A percentile compares a stretch with the other conserved stretches of the same genome.
Conservation (phyloP, 495 filamentous ascomycete species). For the Parathielavia appendiculata region DNA sequence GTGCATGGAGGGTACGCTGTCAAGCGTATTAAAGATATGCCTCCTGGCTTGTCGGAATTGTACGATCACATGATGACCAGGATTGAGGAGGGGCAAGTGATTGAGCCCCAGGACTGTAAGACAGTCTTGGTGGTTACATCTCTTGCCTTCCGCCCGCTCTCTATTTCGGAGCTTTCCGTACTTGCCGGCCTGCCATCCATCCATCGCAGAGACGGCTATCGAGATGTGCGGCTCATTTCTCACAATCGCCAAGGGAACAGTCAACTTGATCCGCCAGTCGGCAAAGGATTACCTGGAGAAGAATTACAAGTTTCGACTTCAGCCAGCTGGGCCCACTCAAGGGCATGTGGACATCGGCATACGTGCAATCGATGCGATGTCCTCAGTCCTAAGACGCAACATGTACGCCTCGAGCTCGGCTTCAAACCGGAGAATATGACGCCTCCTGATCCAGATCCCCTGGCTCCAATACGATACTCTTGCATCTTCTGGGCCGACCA, state of each 20-base stretch:
- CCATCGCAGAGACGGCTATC: no score
- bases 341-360: constrained; percentile 29
- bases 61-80: constrained; percentile 19
- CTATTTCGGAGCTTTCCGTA: constrained; percentile 26
- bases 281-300: constrained; percentile 37
- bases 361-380: constrained; percentile 28
- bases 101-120: constrained; percentile 23
- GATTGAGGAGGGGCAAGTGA: constrained; percentile 6
- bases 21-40: constrained; percentile 10
- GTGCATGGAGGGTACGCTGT: constrained; percentile 7
- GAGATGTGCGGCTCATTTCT: constrained; percentile 37
- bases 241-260: constrained; percentile 25
- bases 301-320: constrained; percentile 10
- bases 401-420: constrained; percentile 16
- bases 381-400: constrained; percentile 18
- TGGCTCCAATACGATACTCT: constrained; percentile 31
- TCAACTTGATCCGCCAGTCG: constrained; percentile 41
- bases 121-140: constrained; percentile 16
- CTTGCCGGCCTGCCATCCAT: constrained; percentile 15
- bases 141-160: constrained; percentile 28
- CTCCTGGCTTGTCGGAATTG: constrained; percentile 20
- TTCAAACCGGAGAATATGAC: constrained; percentile 20
- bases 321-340: constrained; percentile 13
- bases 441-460: constrained; percentile 25
- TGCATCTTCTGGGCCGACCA: constrained; percentile 36